A percentile compares a stretch with the other conserved stretches of the same genome.
Evolutionary conservation across 208 protist species (phyloP).

Genomic region (Wallacemonas rigidus): DNA sequence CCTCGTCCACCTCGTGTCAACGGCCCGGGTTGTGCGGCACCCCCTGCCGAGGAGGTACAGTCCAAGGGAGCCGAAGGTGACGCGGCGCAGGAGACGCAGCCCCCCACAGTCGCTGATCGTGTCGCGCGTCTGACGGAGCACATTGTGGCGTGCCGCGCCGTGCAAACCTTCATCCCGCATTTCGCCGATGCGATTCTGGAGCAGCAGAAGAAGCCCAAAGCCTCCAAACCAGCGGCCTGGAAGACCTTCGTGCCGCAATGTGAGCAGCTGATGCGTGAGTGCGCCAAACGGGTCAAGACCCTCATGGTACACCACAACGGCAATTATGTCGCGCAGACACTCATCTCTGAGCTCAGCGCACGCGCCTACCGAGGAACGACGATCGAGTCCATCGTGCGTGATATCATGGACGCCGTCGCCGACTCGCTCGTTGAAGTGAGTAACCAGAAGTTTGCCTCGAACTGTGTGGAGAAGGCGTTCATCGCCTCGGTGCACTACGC

Average conservation of each 20-base stretch:
- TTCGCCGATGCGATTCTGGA: conserved; percentile 69
- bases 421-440: conserved; percentile 63
- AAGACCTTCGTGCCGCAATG: conserved; percentile 44
- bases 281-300: conserved; percentile 30
- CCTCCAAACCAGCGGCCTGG: conserved; percentile 25
- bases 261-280: conserved; percentile 44
- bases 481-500: conserved; percentile 35
- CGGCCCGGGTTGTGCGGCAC: not conserved
- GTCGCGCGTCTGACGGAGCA: conserved; percentile 67
- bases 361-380: conserved; percentile 49
- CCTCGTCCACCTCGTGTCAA: not conserved
- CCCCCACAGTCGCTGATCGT: conserved; percentile 28
- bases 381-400: conserved; percentile 44
- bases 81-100: conserved; percentile 10
- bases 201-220: conserved; percentile 35
- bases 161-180: conserved; percentile 71
- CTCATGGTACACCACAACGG: conserved; percentile 56
- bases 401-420: conserved; percentile 56
- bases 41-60: not conserved
- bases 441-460: conserved; percentile 77
- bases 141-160: conserved; percentile 66
- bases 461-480: conserved; percentile 80
- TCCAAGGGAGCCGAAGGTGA: conserved; percentile 13
- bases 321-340: conserved; percentile 76
- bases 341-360: conserved; percentile 60